These are phyloP conservation scores for Epichloe baconii DNA, from an alignment of 2,329 filamentous ascomycete species.

Conservation along the genomic window DNA sequence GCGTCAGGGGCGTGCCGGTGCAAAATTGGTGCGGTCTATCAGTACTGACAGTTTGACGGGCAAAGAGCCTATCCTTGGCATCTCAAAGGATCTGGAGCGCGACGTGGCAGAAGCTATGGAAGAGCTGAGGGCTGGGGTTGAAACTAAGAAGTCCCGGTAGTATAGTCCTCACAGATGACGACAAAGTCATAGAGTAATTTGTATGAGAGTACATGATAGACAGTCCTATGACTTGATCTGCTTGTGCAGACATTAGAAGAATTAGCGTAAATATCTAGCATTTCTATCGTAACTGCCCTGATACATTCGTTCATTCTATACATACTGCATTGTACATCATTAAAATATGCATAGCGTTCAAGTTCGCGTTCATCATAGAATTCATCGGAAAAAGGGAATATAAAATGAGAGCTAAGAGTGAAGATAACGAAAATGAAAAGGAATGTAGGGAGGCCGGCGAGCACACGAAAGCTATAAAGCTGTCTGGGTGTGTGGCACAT, in stretches of 20 bases:
- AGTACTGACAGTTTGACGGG: conserved; percentile 45
- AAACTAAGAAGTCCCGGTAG: conserved; percentile 18
- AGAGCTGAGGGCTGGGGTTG: conserved; percentile 63
- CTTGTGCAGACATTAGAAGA: background rate
- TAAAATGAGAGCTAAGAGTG: background rate
- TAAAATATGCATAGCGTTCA: background rate
- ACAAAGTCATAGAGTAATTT: background rate
- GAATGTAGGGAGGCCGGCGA: background rate
- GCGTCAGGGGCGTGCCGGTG: conserved; percentile 34
- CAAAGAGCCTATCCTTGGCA: conserved; percentile 56
- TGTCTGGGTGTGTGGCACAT: background rate
- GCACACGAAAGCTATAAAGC: background rate
- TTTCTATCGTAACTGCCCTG: background rate
- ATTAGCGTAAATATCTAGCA: background rate
- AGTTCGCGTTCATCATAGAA: background rate
- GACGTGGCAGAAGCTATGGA: conserved; percentile 68
- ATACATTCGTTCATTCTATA: background rate
- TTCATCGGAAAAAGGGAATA: background rate
- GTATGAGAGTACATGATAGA: background rate
- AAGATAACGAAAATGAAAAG: background rate
- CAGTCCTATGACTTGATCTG: too few species aligned
- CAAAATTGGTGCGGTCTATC: conserved; percentile 32
- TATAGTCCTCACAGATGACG: background rate
- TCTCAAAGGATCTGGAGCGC: conserved; percentile 61
- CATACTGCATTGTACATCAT: background rate